Conservation (phyloP, 352 stramenopile species). For the Pythium grandisporangium region DNA sequence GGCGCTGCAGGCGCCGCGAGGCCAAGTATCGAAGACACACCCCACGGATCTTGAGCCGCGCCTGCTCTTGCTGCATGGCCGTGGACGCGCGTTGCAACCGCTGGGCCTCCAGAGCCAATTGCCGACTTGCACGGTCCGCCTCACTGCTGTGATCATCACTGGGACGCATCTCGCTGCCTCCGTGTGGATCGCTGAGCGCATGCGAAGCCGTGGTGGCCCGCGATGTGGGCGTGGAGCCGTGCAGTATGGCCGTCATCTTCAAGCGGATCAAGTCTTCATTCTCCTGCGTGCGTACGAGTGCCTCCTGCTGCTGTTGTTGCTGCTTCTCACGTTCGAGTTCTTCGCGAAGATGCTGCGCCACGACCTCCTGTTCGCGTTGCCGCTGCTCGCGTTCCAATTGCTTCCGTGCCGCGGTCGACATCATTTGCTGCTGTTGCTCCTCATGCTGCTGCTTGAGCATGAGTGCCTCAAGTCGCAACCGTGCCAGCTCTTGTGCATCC, state of each 20-base stretch:
- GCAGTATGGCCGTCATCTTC: conserved; percentile 40
- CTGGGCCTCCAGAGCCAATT: conserved; percentile 28
- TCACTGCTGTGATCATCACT: background rate
- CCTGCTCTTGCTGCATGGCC: conserved; percentile 39
- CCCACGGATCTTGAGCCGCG: conserved; percentile 52
- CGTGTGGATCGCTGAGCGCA: too few species aligned
- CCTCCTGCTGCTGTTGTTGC: conserved; percentile 31
- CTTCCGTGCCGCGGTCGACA: too few species aligned
- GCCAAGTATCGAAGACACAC: conserved; percentile 46
- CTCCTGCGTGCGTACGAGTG: conserved; percentile 38
- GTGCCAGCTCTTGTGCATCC: conserved; percentile 46
- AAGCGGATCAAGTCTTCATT: conserved; percentile 45
- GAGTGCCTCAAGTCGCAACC: conserved; percentile 39
- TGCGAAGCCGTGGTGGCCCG: too few species aligned
- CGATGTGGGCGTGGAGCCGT: conserved; percentile 12
- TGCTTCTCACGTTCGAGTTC: conserved; percentile 30
- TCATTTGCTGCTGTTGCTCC: conserved; percentile 24
- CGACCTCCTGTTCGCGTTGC: conserved; percentile 26
- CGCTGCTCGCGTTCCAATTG: too few species aligned
- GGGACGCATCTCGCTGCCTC: too few species aligned
- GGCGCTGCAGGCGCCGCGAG: conserved; percentile 24
- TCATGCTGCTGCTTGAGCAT: too few species aligned
- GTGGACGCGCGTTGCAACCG: conserved; percentile 28
- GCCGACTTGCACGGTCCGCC: conserved; percentile 22
- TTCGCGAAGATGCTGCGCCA: conserved; percentile 31